These are phyloP conservation scores for Leishmania amazonensis DNA, from an alignment of 208 protist species.

Conservation along the genomic window DNA sequence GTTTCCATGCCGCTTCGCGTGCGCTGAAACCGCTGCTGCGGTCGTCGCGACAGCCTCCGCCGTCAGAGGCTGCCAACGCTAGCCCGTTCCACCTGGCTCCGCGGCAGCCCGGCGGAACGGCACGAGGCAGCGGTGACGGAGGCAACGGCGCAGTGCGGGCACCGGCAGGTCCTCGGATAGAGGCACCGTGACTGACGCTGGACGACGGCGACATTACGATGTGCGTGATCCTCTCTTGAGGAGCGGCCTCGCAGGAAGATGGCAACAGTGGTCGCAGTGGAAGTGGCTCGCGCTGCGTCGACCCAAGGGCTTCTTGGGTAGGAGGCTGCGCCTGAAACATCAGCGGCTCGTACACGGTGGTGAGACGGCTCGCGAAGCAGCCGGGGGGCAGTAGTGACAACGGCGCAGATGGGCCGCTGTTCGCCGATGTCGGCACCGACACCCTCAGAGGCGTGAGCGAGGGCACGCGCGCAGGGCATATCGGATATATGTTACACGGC, in stretches of 20 bases:
- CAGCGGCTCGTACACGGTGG: slow-evolving; percentile 11
- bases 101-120: neutral
- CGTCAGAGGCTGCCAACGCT: neutral
- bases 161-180: neutral
- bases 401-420: neutral
- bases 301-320: neutral
- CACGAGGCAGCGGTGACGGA: neutral
- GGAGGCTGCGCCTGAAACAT: neutral
- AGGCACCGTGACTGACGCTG: neutral
- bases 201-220: slow-evolving; percentile 10
- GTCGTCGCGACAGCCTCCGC: neutral
- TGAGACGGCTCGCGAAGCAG: slow-evolving; percentile 14
- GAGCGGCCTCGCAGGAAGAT: neutral
- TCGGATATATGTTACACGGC: neutral
- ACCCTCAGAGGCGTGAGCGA: slow-evolving; percentile 8
- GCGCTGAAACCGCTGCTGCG: neutral
- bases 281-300: neutral
- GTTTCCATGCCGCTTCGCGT: neutral
- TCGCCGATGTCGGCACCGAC: neutral
- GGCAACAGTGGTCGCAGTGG: neutral
- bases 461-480: neutral
- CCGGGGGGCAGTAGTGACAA: slow-evolving; percentile 14
- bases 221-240: neutral
- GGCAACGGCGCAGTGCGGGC: neutral
- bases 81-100: slow-evolving; percentile 2